phyloP scores from a whole-genome alignment of 2,329 filamentous ascomycete genomes.

The Colletotrichum zoysiae region DNA sequence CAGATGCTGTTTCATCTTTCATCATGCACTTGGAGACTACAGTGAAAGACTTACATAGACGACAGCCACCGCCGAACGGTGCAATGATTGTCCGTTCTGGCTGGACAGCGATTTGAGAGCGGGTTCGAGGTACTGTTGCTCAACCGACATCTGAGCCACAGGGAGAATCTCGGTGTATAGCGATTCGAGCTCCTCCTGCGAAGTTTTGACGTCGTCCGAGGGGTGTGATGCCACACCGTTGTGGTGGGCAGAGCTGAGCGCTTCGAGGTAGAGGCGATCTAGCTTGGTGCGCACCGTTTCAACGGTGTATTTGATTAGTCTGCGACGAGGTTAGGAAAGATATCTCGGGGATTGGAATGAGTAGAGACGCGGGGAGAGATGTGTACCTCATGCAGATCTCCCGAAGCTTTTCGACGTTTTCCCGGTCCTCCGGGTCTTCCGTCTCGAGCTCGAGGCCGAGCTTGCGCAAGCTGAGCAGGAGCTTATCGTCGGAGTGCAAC shows the following conservation, averaged over 20 bases:
- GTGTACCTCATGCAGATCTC: conserved; percentile 67
- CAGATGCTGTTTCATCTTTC: conserved; percentile 38
- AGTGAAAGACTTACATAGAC: conserved; percentile 60
- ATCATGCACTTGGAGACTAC: neutral
- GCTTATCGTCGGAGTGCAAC: conserved; percentile 73
- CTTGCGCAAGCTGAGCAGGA: conserved; percentile 75
- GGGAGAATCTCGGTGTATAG: conserved; percentile 77
- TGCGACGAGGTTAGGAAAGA: conserved; percentile 44
- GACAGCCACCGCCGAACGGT: conserved; percentile 60
- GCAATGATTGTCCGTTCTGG: conserved; percentile 58
- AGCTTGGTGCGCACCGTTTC: conserved; percentile 66
- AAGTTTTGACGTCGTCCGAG: conserved; percentile 53
- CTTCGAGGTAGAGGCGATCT: conserved; percentile 67
- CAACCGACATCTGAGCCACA: conserved; percentile 77
- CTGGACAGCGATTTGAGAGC: conserved; percentile 62
- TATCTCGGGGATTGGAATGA: neutral
- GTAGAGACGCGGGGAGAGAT: neutral
- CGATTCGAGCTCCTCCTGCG: conserved; percentile 76
- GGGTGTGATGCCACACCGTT: conserved; percentile 52
- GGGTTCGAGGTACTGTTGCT: conserved; percentile 75
- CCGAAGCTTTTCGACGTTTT: conserved; percentile 68
- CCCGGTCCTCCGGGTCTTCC: conserved; percentile 64
- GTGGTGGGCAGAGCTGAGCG: conserved; percentile 50
- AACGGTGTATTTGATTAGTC: conserved; percentile 69
- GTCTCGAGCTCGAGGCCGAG: conserved; percentile 71